A percentile compares a stretch with the other conserved stretches of the same genome.
Evolutionary conservation across 805 yeast species (phyloP).

Genomic region (Komagataella pseudopastoris): DNA sequence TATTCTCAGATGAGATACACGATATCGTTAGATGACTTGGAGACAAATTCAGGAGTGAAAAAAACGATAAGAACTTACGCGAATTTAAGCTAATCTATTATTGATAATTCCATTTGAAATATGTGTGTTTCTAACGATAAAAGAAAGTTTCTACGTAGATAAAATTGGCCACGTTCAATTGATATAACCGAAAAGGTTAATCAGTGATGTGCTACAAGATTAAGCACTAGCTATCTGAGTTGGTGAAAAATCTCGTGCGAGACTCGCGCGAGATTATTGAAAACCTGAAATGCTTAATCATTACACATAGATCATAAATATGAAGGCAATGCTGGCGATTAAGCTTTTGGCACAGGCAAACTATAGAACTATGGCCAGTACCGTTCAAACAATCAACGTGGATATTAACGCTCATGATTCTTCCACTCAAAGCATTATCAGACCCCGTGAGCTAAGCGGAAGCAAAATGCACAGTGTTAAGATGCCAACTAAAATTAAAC

Average conservation of each 20-base stretch:
- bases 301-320: neutral
- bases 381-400: neutral
- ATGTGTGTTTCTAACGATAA: neutral
- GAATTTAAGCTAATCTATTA: neutral
- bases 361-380: neutral
- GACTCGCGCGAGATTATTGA: neutral
- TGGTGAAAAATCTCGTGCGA: neutral
- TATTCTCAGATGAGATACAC: neutral
- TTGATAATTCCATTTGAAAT: neutral
- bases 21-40: neutral
- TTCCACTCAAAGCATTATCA: neutral
- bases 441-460: neutral
- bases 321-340: neutral
- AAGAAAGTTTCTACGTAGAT: neutral
- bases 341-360: neutral
- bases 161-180: neutral
- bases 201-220: neutral
- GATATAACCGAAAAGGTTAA: neutral
- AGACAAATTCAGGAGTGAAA: neutral
- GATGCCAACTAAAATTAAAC: neutral
- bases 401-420: neutral
- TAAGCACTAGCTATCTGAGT: neutral
- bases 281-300: neutral
- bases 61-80: neutral
- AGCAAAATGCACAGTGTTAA: neutral